Percentiles rank a stretch among this genome's conserved stretches.
Evolutionary conservation across 2,329 filamentous ascomycete species (phyloP).

Genomic region (Zasmidium citrigriseum): DNA sequence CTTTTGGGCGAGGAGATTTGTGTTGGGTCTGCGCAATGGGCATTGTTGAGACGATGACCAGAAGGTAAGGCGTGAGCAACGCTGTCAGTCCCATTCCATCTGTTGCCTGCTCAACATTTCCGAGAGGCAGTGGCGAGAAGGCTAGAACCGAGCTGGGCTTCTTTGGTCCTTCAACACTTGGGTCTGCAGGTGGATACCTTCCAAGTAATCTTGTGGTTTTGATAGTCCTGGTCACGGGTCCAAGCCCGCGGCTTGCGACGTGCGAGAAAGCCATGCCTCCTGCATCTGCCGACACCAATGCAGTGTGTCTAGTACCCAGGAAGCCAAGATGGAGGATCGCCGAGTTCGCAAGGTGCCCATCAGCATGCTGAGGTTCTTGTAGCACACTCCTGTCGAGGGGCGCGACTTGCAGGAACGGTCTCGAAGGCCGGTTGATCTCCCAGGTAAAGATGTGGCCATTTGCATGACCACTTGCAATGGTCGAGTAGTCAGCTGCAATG

Average conservation of each 20-base stretch:
- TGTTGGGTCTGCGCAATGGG: slow-evolving; percentile 95
- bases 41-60: slow-evolving; percentile 96
- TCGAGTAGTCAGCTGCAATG: slow-evolving; percentile 90
- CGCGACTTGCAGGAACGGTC: slow-evolving; percentile 85
- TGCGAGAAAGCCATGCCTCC: slow-evolving; percentile 98
- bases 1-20: slow-evolving; percentile 87
- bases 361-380: slow-evolving; percentile 64
- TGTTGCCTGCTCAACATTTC: slow-evolving; percentile 88
- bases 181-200: slow-evolving; percentile 75
- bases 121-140: slow-evolving; percentile 85
- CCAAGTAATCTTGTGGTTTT: slow-evolving; percentile 90
- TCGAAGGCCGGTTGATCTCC: slow-evolving; percentile 80
- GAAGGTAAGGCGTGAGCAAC: slow-evolving; percentile 89
- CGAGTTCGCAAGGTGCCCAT: slow-evolving; percentile 79
- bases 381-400: slow-evolving; percentile 67
- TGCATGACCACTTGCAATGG: slow-evolving; percentile 84
- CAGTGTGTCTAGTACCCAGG: slow-evolving; percentile 87
- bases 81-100: slow-evolving; percentile 89
- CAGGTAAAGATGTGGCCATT: slow-evolving; percentile 94
- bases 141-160: slow-evolving; percentile 95
- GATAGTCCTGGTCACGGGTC: slow-evolving; percentile 78
- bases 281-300: slow-evolving; percentile 91
- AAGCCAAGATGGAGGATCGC: slow-evolving; percentile 92
- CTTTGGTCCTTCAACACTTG: slow-evolving; percentile 64
- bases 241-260: slow-evolving; percentile 86